A percentile compares a stretch with the other conserved stretches of the same genome.
phyloP scores from a whole-genome alignment of 2,329 filamentous ascomycete genomes.

The Sporothrix variecibatus region DNA sequence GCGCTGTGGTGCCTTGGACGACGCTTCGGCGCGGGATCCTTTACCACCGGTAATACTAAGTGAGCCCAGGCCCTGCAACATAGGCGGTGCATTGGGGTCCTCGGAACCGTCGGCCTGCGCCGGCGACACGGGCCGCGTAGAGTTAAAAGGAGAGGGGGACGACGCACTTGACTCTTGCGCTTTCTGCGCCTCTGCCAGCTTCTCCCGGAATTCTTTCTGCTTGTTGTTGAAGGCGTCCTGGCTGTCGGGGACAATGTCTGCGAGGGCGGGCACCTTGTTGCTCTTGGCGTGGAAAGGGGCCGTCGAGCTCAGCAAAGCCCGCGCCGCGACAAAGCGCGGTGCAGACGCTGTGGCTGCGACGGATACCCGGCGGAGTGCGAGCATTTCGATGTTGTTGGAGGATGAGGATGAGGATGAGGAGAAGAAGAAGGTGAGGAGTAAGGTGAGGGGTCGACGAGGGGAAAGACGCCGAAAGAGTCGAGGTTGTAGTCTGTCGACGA shows the following conservation, averaged over 20 bases:
- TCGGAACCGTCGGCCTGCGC: constrained; percentile 10
- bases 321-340: constrained; percentile 45
- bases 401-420: not conserved
- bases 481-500: not conserved
- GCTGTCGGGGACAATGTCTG: constrained; percentile 75
- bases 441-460: not conserved
- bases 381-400: constrained; percentile 38
- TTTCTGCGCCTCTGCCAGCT: constrained; percentile 74
- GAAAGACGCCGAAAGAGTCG: not conserved
- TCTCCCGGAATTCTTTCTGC: constrained; percentile 84
- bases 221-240: constrained; percentile 76
- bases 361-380: constrained; percentile 38
- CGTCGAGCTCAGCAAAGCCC: constrained; percentile 61
- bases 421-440: not conserved
- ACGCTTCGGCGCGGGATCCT: constrained; percentile 59
- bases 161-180: constrained; percentile 83
- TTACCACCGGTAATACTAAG: constrained; percentile 54
- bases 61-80: constrained; percentile 58
- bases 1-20: constrained; percentile 60
- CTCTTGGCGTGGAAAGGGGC: constrained; percentile 37
- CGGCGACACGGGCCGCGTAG: not conserved
- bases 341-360: constrained; percentile 36
- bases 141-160: constrained; percentile 32
- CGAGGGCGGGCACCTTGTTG: constrained; percentile 67
- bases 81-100: constrained; percentile 12